Percentiles rank a stretch among this genome's conserved stretches.
Conservation (phyloP, 1,139 yeast species). For the Pichia sp. region DNA sequence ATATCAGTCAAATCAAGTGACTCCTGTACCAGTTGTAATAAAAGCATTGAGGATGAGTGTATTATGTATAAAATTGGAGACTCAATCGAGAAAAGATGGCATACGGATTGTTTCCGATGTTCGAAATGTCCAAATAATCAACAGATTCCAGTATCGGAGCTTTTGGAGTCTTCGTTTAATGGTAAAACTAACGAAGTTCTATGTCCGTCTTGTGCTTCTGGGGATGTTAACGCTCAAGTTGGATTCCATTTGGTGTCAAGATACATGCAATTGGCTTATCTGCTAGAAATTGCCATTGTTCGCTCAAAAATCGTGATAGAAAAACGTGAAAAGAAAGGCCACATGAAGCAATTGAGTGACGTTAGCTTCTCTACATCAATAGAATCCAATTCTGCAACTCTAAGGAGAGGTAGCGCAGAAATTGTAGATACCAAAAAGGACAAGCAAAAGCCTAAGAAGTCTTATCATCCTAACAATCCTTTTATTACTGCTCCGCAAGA, state of each 20-base stretch:
- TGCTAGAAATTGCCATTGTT: slow-evolving; percentile 78
- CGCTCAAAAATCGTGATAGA: slow-evolving; percentile 49
- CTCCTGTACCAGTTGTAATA: slow-evolving; percentile 63
- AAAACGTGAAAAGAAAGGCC: slow-evolving; percentile 13
- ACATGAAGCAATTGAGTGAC: slow-evolving; percentile 6
- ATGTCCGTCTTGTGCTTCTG: slow-evolving; percentile 56
- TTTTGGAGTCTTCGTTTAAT: slow-evolving; percentile 45
- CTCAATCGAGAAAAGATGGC: slow-evolving; percentile 65
- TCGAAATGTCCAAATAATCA: slow-evolving; percentile 41
- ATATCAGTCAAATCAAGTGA: slow-evolving; percentile 72
- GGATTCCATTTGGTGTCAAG: slow-evolving; percentile 68
- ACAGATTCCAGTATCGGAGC: slow-evolving; percentile 9
- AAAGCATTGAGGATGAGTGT: slow-evolving; percentile 82
- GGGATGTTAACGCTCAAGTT: slow-evolving; percentile 42
- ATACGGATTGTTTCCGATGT: slow-evolving; percentile 66
- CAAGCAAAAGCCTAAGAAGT: not conserved
- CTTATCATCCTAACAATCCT: not conserved
- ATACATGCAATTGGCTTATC: slow-evolving; percentile 66
- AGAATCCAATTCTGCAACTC: not conserved
- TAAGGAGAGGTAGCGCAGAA: not conserved
- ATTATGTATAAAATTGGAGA: slow-evolving; percentile 41
- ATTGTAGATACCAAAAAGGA: not conserved
- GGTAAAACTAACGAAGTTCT: slow-evolving; percentile 38
- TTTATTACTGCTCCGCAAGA: not conserved
- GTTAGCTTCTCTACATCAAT: not conserved